Evolutionary conservation across 495 filamentous ascomycete species (phyloP), one percentile per base, ranked within the genome.

Genomic region (Aspergillus biplanus): DNA sequence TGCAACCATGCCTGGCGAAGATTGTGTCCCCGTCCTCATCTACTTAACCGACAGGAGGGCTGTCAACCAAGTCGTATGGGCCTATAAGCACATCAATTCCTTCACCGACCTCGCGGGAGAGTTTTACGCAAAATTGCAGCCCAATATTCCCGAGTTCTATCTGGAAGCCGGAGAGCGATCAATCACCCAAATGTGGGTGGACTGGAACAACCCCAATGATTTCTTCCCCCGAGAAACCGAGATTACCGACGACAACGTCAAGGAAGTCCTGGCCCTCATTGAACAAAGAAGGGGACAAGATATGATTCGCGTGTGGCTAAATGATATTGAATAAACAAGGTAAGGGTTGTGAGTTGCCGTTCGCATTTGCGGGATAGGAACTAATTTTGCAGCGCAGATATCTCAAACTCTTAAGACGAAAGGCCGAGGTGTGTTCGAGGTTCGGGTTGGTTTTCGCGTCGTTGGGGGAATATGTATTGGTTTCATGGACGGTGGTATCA

Each of bases 141-240:
- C 54, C 15, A 57, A 57, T 42, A 57, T 57, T 15, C 54, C 54
- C 54, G 54, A 57, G 33, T 57, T 57, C 54, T 57, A 57, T 21
- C 33, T 57, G 15, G 54, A 57, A 21, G 15, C 18, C 7, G 54
- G 54, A 13, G 54, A 57, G 21, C 33, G 54, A 6, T 12, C 33
- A 2, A 57, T 57, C 54, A 57, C 54, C 33, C 37, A 57, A 33
- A 57, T 57, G 54, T 57, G 54, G 54, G 32, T 57, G 34, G 33
- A 57, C 12, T 57, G 37, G 33, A 42, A 42, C 18, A 9, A 21
- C 34, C 3, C 5, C 13, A 18, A 16, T 33, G 5, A 18, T 34
- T 57, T 57, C 34, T 21, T 57, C 15, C 54, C 54, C 9, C 33
- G 34, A n/a, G 54, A 42, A 15, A 57, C 54, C n/a, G 33, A 39